Base-by-base conservation (phyloP, 2,329 filamentous ascomycete genomes). In the Xylariaceae sp. region DNA sequence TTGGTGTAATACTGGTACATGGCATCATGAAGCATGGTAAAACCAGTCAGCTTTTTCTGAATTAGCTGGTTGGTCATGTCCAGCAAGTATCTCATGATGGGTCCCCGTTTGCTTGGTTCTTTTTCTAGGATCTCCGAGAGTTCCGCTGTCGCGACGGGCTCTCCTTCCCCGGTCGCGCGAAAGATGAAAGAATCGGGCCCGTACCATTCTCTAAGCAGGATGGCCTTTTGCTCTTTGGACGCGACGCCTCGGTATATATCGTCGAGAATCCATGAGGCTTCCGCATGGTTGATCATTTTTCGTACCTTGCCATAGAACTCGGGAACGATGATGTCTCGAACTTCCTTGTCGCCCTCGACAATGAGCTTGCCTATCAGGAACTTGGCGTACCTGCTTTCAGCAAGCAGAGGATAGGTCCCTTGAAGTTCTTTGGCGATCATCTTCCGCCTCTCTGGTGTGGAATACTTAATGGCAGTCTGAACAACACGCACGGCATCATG, bases 11-110 rank as follows among this genome's bases (percentile, higher is more conserved):
- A 99, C 71, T 99, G 93, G 55, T 97, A 79, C 92, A 99, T 96
- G 43, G 94, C 94, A 67, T 97, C 94, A 73, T 99, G 95, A 16
- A 99, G 83, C 82, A 99, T 95, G 2, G 93, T 97, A 75, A 99
- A 97, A 8, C 91, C 93, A 1, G 91, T 95, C 75, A 94, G 87
- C 75, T 94, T 94, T 83, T 99, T 99, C 75, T 99, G 92, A 41
- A 97, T 83, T 35, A 99, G 82, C 58, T 88, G 85, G 73, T 97
- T 96, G 78, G 96, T 94, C 75, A 96, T 83, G 62, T 91, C 88
- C 60, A 87, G 82, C 49, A 97, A 79, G 68, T 89, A 89, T 69
- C 88, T 88, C 86, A 97, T 89, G 61, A 97, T 92, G 0, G 91
- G 85, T 11, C 83, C 84, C 57, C 91, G 84, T 80, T 97, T 97